Base-by-base conservation (phyloP, 2,329 filamentous ascomycete genomes). In the Amauroascus verrucosus region DNA sequence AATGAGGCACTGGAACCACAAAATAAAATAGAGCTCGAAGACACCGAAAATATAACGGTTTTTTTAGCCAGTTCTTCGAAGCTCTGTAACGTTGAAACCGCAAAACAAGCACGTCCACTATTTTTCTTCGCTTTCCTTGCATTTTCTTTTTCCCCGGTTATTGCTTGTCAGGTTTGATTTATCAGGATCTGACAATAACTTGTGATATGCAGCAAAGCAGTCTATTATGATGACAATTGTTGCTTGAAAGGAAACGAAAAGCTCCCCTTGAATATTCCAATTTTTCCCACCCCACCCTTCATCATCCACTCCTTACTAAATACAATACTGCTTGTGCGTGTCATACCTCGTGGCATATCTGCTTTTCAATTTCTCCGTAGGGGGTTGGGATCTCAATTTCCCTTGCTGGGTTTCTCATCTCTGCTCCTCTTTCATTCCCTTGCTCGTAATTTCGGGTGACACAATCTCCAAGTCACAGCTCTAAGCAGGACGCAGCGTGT, bases 311-410 rank as follows among this genome's bases (percentile, higher is more conserved):
- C 49, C 40, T 38, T 45, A 46, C 38, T 52, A 46, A 53, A 48
- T 53, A 47, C 45, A 48, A 48, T 53, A 48, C 48, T 53, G 43
- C 40, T 26, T 43, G 51, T 48, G 51, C 45, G 43, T 53, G 51
- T 53, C 33, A 53, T 53, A 48, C 51, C 51, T 53, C 51, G 51
- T 53, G 51, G 51, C 51, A 53, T 53, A 48, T 38, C 33, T 53
- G 51, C 43, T 48, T 33, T 35, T 43, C 44, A 35, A 48, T 33
- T 53, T 37, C 51, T 35, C 43, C 26, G 37, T 33, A 47, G 32
- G 24, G 51, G 45, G 44, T 45, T n/a, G 20, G 38, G 22, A 46
- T 53, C 43, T 46, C 51, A 53, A 53, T 48, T 32, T 41, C 44
- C 35, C 26, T 48, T 32, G 50, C 43, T 22, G 33, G 16, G 24